phyloP scores from a whole-genome alignment of 495 filamentous ascomycete genomes.

The Penicillium soppii region DNA sequence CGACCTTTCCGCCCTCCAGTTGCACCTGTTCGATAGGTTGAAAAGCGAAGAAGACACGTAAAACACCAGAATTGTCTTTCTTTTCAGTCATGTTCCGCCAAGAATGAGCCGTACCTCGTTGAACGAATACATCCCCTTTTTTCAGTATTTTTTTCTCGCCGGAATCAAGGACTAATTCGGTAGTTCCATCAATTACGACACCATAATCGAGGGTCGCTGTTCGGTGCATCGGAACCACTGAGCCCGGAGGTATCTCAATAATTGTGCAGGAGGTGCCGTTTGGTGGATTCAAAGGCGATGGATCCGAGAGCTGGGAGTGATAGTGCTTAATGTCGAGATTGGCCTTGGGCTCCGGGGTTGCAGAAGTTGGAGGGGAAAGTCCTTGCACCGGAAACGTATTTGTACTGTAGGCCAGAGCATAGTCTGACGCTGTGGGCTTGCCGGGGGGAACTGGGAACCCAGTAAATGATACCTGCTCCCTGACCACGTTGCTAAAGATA shows the following conservation, averaged over 20 bases:
- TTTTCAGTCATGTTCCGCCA: slow-evolving; percentile 51
- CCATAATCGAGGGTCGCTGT: slow-evolving; percentile 66
- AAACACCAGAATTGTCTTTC: slow-evolving; percentile 18
- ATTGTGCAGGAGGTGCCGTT: slow-evolving; percentile 27
- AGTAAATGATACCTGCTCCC: slow-evolving; percentile 19
- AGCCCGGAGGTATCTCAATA: slow-evolving; percentile 23
- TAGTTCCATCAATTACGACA: slow-evolving; percentile 61
- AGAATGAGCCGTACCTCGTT: slow-evolving; percentile 66
- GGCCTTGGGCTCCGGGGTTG: slow-evolving; percentile 14
- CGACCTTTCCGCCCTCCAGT: slow-evolving; percentile 17
- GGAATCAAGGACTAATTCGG: slow-evolving; percentile 64
- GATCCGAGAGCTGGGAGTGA: slow-evolving; percentile 19
- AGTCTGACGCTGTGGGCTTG: slow-evolving; percentile 18
- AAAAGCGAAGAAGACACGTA: slow-evolving; percentile 22
- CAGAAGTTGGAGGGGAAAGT: slow-evolving; percentile 19
- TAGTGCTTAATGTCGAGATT: slow-evolving; percentile 21
- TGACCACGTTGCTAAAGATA: slow-evolving; percentile 14
- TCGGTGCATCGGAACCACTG: slow-evolving; percentile 51
- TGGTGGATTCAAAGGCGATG: slow-evolving; percentile 21
- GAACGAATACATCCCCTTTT: slow-evolving; percentile 63
- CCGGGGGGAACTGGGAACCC: slow-evolving; percentile 21
- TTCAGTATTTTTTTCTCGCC: slow-evolving; percentile 54
- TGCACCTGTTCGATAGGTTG: slow-evolving; percentile 20
- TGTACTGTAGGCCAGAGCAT: slow-evolving; percentile 21
- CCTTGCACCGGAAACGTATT: slow-evolving; percentile 20